These are phyloP conservation scores for Boletus edulis DNA, from an alignment of 768 basidiomycete species.

Conservation along the genomic window DNA sequence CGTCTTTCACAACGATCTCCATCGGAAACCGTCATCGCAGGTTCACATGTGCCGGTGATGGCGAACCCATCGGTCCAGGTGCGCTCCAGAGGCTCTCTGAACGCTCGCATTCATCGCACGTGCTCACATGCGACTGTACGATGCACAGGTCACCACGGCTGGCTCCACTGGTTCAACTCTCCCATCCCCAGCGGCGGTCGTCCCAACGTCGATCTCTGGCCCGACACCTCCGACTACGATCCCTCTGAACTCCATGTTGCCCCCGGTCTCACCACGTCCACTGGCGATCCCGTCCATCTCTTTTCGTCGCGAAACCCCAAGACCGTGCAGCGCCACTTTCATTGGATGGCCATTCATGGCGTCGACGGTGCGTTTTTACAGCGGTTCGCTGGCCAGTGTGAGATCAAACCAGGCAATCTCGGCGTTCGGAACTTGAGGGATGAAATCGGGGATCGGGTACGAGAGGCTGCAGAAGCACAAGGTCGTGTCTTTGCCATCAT, in stretches of 20 bases:
- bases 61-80: slow-evolving; percentile 65
- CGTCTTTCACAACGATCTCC: background rate
- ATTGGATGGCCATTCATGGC: slow-evolving; percentile 79
- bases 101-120: background rate
- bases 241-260: slow-evolving; percentile 68
- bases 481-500: slow-evolving; percentile 84
- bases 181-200: slow-evolving; percentile 68
- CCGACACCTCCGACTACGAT: slow-evolving; percentile 69
- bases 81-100: background rate
- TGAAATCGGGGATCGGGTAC: slow-evolving; percentile 68
- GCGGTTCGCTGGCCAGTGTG: slow-evolving; percentile 69
- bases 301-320: slow-evolving; percentile 78
- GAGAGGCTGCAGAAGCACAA: slow-evolving; percentile 75
- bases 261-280: slow-evolving; percentile 57
- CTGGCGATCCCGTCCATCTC: slow-evolving; percentile 60
- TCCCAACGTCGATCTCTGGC: slow-evolving; percentile 78
- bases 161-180: slow-evolving; percentile 82
- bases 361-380: slow-evolving; percentile 83
- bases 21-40: slow-evolving; percentile 36
- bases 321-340: slow-evolving; percentile 59
- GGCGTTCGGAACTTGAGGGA: slow-evolving; percentile 65
- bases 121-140: background rate
- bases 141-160: slow-evolving; percentile 65
- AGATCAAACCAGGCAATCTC: slow-evolving; percentile 49
- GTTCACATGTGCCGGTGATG: slow-evolving; percentile 73